Conservation (phyloP, 179 eudicot species). For the Actinidia arguta region DNA sequence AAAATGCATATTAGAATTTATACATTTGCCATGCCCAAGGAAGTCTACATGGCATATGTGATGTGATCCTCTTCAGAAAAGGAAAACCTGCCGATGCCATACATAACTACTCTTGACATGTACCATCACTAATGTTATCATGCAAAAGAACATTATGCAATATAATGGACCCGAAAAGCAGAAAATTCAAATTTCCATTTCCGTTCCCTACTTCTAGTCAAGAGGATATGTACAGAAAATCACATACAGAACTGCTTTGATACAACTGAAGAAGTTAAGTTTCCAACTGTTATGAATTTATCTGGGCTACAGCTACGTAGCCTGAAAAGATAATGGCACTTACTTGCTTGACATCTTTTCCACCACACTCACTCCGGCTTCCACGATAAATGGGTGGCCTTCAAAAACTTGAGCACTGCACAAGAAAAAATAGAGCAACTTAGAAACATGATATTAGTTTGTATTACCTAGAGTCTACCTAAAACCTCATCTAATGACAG, state of each 20-base stretch:
- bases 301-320: neutral
- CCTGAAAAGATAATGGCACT: constrained; percentile 24
- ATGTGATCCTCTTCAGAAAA: neutral
- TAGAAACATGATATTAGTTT: neutral
- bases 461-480: neutral
- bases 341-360: constrained; percentile 99
- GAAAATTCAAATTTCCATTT: neutral
- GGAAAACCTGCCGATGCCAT: neutral
- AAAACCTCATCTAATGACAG: neutral
- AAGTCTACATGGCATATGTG: neutral
- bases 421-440: neutral
- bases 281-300: neutral
- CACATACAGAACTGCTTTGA: too few species aligned
- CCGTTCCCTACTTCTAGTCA: neutral
- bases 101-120: neutral
- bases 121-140: neutral
- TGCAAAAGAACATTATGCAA: neutral
- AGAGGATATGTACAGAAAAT: neutral
- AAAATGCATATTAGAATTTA: neutral
- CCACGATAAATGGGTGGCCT: constrained; percentile 97
- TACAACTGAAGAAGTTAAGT: neutral
- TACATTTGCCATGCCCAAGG: neutral
- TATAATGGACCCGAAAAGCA: neutral
- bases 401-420: constrained; percentile 98
- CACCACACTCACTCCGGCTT: constrained; percentile 97